Evolutionary conservation across 768 basidiomycete genomes (phyloP).

Genomic region (Termitomyces sp.): DNA sequence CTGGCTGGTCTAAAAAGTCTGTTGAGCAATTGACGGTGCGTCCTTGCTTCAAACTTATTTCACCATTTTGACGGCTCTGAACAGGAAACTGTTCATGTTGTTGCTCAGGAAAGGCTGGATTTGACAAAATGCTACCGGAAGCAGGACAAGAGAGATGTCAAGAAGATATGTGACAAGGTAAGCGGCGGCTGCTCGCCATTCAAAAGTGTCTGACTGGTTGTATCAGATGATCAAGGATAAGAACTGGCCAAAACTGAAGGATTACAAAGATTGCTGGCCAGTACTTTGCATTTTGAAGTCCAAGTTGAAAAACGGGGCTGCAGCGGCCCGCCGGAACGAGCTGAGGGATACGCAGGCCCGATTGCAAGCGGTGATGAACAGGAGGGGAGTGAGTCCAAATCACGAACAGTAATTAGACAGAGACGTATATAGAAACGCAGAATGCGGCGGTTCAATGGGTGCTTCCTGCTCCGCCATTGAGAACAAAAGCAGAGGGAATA

Average conservation of each 20-base stretch:
- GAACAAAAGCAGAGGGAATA: no score
- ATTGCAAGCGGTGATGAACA: not conserved
- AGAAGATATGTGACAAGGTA: slow-evolving; percentile 1
- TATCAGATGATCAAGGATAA: slow-evolving; percentile 9
- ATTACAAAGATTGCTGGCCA: not conserved
- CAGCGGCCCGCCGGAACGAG: not conserved
- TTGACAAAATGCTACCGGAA: not conserved
- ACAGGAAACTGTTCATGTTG: not conserved
- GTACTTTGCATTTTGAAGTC: slow-evolving; percentile 10
- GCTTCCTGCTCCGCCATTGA: not conserved
- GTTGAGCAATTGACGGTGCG: not conserved
- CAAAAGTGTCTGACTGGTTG: not conserved
- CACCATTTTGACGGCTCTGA: not conserved
- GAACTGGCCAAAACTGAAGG: slow-evolving; percentile 1
- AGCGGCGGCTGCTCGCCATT: not conserved
- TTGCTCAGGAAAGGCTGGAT: not conserved
- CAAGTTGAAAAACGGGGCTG: not conserved
- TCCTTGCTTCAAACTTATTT: not conserved
- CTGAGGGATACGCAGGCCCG: not conserved
- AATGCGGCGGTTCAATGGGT: not conserved
- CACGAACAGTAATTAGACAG: no score
- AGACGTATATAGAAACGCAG: no score
- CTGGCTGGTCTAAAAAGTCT: slow-evolving; percentile 4
- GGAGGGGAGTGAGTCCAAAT: no score
- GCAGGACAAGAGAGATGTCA: not conserved